Evolutionary conservation across 2,329 filamentous ascomycete genomes (phyloP).

Genomic region (Cryoendolithus antarcticus): DNA sequence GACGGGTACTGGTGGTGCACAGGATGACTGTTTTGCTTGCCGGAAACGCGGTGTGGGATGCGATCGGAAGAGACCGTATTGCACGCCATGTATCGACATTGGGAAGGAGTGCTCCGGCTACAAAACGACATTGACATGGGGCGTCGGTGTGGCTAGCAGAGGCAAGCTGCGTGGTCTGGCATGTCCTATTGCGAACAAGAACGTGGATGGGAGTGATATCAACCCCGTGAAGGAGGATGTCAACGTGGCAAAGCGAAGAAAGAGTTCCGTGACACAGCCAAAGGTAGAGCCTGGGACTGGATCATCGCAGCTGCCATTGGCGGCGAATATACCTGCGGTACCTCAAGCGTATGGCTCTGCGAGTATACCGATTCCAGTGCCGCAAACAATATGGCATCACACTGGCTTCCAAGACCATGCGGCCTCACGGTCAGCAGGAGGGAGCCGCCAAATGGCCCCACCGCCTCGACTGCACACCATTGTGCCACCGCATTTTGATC

Average conservation of each 20-base stretch:
- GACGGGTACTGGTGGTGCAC: slow-evolving; percentile 75
- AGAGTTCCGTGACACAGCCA: slow-evolving; percentile 11
- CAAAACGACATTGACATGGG: slow-evolving; percentile 94
- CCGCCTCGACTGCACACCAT: slow-evolving; percentile 33
- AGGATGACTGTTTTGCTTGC: slow-evolving; percentile 92
- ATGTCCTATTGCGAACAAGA: slow-evolving; percentile 46
- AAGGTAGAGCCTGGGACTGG: neutral
- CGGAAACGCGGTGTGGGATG: slow-evolving; percentile 72
- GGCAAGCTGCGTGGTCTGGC: slow-evolving; percentile 88
- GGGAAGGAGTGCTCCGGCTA: slow-evolving; percentile 92
- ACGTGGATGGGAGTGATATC: slow-evolving; percentile 12
- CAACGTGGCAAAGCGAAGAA: slow-evolving; percentile 10
- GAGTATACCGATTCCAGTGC: slow-evolving; percentile 7
- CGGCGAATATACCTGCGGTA: no score
- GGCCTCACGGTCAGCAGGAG: no score
- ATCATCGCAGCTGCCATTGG: neutral
- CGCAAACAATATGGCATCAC: slow-evolving; percentile 22
- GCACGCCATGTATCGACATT: slow-evolving; percentile 82
- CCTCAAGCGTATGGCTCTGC: neutral
- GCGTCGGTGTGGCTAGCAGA: slow-evolving; percentile 85
- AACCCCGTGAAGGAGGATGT: slow-evolving; percentile 6
- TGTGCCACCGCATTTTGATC: slow-evolving; percentile 28
- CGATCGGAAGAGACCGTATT: slow-evolving; percentile 85
- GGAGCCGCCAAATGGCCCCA: slow-evolving; percentile 11
- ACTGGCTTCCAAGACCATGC: slow-evolving; percentile 26